These are phyloP conservation scores for Aureobasidium uvarum DNA, from an alignment of 2,329 filamentous ascomycete genomes.

Conservation along the genomic window DNA sequence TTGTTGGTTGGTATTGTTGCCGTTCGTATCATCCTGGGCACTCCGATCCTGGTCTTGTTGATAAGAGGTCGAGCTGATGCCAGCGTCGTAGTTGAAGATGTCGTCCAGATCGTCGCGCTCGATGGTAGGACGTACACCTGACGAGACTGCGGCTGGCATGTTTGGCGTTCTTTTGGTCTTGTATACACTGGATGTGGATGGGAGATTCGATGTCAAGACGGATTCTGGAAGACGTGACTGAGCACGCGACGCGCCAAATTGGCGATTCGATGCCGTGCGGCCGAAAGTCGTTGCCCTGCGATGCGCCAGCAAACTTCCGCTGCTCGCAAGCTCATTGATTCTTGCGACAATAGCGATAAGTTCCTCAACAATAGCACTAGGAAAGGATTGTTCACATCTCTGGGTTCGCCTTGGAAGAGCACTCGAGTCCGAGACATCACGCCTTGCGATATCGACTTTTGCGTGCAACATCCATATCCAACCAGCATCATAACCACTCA, in stretches of 20 bases:
- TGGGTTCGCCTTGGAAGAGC: neutral
- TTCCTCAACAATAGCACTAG: neutral
- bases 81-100: slow-evolving; percentile 73
- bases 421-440: neutral
- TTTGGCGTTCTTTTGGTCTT: neutral
- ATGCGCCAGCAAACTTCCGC: slow-evolving; percentile 22
- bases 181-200: neutral
- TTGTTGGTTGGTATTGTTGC: slow-evolving; percentile 39
- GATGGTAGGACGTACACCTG: slow-evolving; percentile 28
- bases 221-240: slow-evolving; percentile 15
- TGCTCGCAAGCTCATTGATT: neutral
- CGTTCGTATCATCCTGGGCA: slow-evolving; percentile 31
- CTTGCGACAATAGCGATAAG: slow-evolving; percentile 12
- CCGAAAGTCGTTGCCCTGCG: slow-evolving; percentile 5
- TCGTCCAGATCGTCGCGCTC: slow-evolving; percentile 57
- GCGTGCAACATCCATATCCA: neutral
- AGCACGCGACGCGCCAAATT: slow-evolving; percentile 17
- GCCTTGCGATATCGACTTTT: neutral
- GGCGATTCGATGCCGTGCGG: neutral
- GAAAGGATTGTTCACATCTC: neutral
- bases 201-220: neutral
- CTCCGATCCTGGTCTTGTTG: slow-evolving; percentile 46
- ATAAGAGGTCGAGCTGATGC: slow-evolving; percentile 51
- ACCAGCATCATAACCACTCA: neutral
- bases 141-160: slow-evolving; percentile 37